These are phyloP conservation scores for Pyricularia grisea DNA, from an alignment of 2,329 filamentous ascomycete species.

Conservation along the genomic window DNA sequence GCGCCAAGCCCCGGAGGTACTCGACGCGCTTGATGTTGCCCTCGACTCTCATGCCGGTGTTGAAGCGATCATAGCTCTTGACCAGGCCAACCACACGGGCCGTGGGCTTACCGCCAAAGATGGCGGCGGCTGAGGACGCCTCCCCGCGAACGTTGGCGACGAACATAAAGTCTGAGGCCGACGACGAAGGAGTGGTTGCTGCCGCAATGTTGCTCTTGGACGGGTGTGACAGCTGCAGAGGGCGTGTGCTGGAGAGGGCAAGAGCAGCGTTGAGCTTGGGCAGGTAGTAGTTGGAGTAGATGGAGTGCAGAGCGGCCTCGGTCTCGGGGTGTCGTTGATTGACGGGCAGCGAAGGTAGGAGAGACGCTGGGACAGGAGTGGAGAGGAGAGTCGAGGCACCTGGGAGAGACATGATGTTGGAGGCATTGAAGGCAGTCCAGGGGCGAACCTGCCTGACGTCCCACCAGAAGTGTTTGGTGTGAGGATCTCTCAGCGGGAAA, in stretches of 20 bases:
- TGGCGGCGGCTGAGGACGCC: slow-evolving; percentile 42
- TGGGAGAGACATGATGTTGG: slow-evolving; percentile 62
- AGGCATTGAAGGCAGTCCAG: slow-evolving; percentile 72
- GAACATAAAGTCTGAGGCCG: slow-evolving; percentile 36
- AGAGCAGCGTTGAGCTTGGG: slow-evolving; percentile 82
- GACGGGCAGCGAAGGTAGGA: slow-evolving; percentile 49
- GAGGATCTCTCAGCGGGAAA: slow-evolving; percentile 54
- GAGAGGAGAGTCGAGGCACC: slow-evolving; percentile 64
- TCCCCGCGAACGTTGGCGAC: slow-evolving; percentile 53
- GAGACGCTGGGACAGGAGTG: slow-evolving; percentile 52
- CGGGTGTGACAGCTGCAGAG: slow-evolving; percentile 43
- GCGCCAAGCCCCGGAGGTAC: slow-evolving; percentile 78
- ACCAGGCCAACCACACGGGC: slow-evolving; percentile 57
- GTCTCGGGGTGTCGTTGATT: slow-evolving; percentile 65
- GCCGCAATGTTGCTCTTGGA: slow-evolving; percentile 21
- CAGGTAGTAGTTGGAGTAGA: slow-evolving; percentile 71
- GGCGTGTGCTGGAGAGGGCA: slow-evolving; percentile 60
- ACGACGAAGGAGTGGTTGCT: slow-evolving; percentile 32
- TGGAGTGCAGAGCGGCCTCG: slow-evolving; percentile 63
- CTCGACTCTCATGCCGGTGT: slow-evolving; percentile 85
- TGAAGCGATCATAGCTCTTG: slow-evolving; percentile 88
- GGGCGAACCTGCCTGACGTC: slow-evolving; percentile 79
- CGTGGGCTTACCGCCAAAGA: slow-evolving; percentile 36
- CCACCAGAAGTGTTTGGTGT: slow-evolving; percentile 88
- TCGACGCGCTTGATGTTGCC: slow-evolving; percentile 77